Evolutionary conservation across 164 flowering plant genomes (phyloP).

Genomic region (Vitis riparia): DNA sequence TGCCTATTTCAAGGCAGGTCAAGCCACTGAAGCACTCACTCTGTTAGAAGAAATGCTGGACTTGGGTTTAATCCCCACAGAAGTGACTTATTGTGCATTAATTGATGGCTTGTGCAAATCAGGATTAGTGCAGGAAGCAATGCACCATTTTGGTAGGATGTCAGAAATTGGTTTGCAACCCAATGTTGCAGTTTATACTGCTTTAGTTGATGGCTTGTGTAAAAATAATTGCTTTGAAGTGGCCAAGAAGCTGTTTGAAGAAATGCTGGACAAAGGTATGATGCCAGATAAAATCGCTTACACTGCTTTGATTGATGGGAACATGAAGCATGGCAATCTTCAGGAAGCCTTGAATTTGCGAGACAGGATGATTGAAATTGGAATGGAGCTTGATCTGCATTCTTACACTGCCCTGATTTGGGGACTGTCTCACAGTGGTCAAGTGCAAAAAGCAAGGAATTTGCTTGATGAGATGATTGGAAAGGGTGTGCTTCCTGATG

Average conservation of each 20-base stretch:
- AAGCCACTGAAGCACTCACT: constrained; percentile 50
- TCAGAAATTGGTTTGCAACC: constrained; percentile 45
- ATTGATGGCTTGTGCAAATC: constrained; percentile 79
- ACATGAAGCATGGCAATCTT: constrained; percentile 67
- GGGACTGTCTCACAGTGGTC: constrained; percentile 55
- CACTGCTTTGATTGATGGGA: constrained; percentile 71
- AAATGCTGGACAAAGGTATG: constrained; percentile 56
- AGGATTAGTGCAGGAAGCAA: constrained; percentile 62
- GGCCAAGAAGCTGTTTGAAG: constrained; percentile 58
- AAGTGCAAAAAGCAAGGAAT: constrained; percentile 51
- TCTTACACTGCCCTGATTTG: constrained; percentile 69
- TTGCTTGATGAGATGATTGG: constrained; percentile 68
- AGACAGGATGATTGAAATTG: constrained; percentile 51
- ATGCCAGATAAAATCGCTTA: constrained; percentile 61
- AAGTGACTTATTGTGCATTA: constrained; percentile 69
- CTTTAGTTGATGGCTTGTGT: constrained; percentile 75
- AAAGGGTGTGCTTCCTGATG: constrained; percentile 68
- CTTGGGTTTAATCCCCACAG: constrained; percentile 43
- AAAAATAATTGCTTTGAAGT: constrained; percentile 48
- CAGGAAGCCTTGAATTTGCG: constrained; percentile 56
- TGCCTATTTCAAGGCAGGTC: constrained; percentile 70
- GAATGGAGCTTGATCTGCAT: constrained; percentile 65
- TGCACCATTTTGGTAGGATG: constrained; percentile 51
- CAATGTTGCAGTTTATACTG: constrained; percentile 64
- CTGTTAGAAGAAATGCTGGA: constrained; percentile 61